phyloP scores from a whole-genome alignment of 768 basidiomycete genomes.

The Imleria badia region DNA sequence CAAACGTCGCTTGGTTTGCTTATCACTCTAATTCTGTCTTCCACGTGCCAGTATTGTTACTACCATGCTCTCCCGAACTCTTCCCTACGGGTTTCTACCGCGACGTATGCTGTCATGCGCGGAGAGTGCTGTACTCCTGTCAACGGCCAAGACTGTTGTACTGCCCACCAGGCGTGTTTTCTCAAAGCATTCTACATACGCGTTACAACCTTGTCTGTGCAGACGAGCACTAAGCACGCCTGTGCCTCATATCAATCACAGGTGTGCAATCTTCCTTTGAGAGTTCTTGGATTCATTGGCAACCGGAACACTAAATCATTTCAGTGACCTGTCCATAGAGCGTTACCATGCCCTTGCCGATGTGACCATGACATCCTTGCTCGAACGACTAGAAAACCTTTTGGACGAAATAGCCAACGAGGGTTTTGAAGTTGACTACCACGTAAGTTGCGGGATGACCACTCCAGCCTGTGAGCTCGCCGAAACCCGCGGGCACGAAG shows the following conservation, averaged over 20 bases:
- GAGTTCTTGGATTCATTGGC: not conserved
- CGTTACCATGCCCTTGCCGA: slow-evolving; percentile 75
- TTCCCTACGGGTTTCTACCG: slow-evolving; percentile 12
- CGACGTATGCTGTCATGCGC: slow-evolving; percentile 5
- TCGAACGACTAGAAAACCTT: slow-evolving; percentile 72
- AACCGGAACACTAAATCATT: not conserved
- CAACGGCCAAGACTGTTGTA: slow-evolving; percentile 2
- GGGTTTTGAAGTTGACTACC: slow-evolving; percentile 84
- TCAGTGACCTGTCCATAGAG: slow-evolving; percentile 55
- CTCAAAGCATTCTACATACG: not conserved
- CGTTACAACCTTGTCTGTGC: slow-evolving; percentile 5
- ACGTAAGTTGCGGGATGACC: slow-evolving; percentile 47
- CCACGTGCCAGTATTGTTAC: not conserved
- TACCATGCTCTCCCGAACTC: slow-evolving; percentile 21
- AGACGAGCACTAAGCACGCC: slow-evolving; percentile 45
- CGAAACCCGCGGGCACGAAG: not conserved
- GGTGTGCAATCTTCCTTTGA: slow-evolving; percentile 36
- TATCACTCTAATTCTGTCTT: not conserved
- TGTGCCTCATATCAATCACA: slow-evolving; percentile 54
- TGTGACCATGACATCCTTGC: slow-evolving; percentile 69
- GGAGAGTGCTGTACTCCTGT: not conserved
- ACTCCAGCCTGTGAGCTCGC: not conserved
- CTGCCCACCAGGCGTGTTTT: not conserved
- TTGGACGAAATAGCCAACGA: slow-evolving; percentile 59
- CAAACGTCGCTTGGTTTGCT: too few relatives aligned